Base-by-base conservation (phyloP, 2,329 filamentous ascomycete genomes). In the Pseudonectria buxi region DNA sequence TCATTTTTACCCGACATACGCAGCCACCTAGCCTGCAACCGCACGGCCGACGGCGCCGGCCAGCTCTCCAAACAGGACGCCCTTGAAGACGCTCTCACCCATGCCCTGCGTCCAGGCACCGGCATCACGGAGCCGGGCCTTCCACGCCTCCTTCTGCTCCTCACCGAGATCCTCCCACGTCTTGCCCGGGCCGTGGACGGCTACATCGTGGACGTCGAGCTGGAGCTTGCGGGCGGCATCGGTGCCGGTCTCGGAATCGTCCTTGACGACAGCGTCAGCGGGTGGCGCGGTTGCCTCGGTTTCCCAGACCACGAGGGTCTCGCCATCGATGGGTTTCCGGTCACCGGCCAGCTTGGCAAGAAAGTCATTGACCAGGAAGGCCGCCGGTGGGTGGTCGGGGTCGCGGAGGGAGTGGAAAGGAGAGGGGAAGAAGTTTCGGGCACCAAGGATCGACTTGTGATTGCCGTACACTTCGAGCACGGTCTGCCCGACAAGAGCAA, bases 71-170 rank as follows among this genome's bases (percentile, higher is more conserved):
- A 94, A 94, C 43, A 94, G 64, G 24, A 94, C 74, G 3, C 85
- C 83, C 61, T 81, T 78, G 47, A 94, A 73, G 22, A 92, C 75
- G 9, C 69, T 71, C 65, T 90, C 86, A 3, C 85, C 84, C 68
- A 90, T 84, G 26, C 76, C 71, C 54, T 81, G 78, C n/a, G 76
- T 75, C 86, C 86, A 94, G 45, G 87, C 76, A 0, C 86, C 86
- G 1, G 84, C 80, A 36, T 80, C 70, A 36, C 68, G 67, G 25
- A 94, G 68, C 53, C 72, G 75, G 46, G 73, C 61, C 62, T 78
- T 86, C 87, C 87, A 94, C 13, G 67, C 64, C 33, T 68, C 63
- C 56, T 76, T 75, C 58, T 89, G 76, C 35, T 74, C 62, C 10
- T 71, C 65, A 6, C 68, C 67, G 29, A 94, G 61, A 40, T 88